Conservation (phyloP, 208 protist species). For the Acanthamoeba sp. region DNA sequence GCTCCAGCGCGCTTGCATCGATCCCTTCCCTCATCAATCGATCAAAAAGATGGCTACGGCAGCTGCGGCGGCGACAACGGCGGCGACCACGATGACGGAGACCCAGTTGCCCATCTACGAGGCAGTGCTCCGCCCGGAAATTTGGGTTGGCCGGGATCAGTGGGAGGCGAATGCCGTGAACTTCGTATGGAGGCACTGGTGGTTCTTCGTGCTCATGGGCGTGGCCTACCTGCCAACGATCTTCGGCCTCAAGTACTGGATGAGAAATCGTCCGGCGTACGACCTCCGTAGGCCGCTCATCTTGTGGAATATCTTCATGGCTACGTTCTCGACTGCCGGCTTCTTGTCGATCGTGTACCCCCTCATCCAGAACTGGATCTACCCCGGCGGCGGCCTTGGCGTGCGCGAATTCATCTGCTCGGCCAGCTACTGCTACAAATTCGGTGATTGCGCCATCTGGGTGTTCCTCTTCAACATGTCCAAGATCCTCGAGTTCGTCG, state of each 20-base stretch:
- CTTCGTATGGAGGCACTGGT: slow-evolving; percentile 60
- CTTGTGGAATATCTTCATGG: slow-evolving; percentile 92
- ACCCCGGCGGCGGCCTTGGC: slow-evolving; percentile 2
- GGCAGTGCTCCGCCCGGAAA: background rate
- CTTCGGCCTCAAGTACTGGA: slow-evolving; percentile 77
- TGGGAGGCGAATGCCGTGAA: slow-evolving; percentile 34
- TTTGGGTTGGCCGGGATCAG: background rate
- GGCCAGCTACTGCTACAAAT: slow-evolving; percentile 59
- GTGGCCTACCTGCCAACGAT: slow-evolving; percentile 58
- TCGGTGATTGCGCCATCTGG: slow-evolving; percentile 86
- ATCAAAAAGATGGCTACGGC: background rate
- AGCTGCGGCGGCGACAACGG: background rate
- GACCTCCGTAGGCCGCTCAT: slow-evolving; percentile 86
- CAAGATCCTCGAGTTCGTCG: slow-evolving; percentile 90
- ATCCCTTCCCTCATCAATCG: background rate
- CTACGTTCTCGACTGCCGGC: slow-evolving; percentile 90
- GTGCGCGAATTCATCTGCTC: slow-evolving; percentile 21
- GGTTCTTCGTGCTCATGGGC: slow-evolving; percentile 43
- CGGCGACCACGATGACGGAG: background rate
- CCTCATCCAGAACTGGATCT: slow-evolving; percentile 17
- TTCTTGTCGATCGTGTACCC: slow-evolving; percentile 60
- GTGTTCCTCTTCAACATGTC: slow-evolving; percentile 88
- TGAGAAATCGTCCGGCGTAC: slow-evolving; percentile 89
- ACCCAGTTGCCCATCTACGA: background rate
- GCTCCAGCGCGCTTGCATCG: no score